Conservation (phyloP, 192 early-diverging fungal genomes). For the Podochytrium sp. region DNA sequence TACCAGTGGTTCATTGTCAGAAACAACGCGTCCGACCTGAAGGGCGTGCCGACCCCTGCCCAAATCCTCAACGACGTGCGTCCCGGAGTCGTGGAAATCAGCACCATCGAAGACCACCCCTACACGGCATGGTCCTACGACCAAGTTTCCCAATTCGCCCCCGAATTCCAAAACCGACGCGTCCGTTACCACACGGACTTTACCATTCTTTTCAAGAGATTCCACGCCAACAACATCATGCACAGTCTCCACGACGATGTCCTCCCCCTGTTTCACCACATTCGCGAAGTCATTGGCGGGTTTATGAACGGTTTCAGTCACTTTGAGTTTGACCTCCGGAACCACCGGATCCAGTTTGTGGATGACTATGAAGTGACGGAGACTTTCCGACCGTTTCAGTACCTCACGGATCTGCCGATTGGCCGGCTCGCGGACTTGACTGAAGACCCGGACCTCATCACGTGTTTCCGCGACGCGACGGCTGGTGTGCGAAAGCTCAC, state of each 20-base stretch:
- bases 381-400: slow-evolving; percentile 50
- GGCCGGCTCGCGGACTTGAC: slow-evolving; percentile 37
- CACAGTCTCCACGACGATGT: slow-evolving; percentile 59
- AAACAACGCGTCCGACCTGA: slow-evolving; percentile 43
- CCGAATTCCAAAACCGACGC: slow-evolving; percentile 37
- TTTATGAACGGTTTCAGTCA: slow-evolving; percentile 4
- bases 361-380: slow-evolving; percentile 44
- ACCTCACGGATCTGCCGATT: slow-evolving; percentile 42
- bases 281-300: slow-evolving; percentile 41
- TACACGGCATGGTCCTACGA: slow-evolving; percentile 42
- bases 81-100: slow-evolving; percentile 41
- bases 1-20: slow-evolving; percentile 50
- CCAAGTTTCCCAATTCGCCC: slow-evolving; percentile 47
- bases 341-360: slow-evolving; percentile 43
- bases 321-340: slow-evolving; percentile 38
- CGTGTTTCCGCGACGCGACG: slow-evolving; percentile 57
- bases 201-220: slow-evolving; percentile 47
- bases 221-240: slow-evolving; percentile 59
- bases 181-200: slow-evolving; percentile 49
- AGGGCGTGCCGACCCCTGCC: slow-evolving; percentile 34
- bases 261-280: slow-evolving; percentile 43
- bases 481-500: slow-evolving; percentile 48
- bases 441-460: slow-evolving; percentile 42
- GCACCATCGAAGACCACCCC: slow-evolving; percentile 45
- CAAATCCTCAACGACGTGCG: slow-evolving; percentile 24